phyloP scores from a whole-genome alignment of 495 filamentous ascomycete genomes.

The Penicillium turbatum region DNA sequence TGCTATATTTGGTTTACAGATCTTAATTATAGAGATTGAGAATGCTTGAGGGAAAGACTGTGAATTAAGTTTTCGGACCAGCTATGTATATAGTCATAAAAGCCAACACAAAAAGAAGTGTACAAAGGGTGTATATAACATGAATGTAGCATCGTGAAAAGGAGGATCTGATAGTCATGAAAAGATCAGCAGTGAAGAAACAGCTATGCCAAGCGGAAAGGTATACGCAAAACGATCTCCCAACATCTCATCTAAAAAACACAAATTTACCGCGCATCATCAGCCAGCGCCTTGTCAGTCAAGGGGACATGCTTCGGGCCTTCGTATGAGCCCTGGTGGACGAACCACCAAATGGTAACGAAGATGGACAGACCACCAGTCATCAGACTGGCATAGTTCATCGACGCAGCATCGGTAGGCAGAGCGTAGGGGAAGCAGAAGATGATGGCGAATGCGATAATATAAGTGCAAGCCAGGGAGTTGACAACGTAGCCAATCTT shows the following conservation, averaged over 20 bases:
- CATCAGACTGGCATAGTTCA: conserved; percentile 72
- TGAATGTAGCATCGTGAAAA: conserved; percentile 13
- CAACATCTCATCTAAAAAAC: not conserved
- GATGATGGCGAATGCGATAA: conserved; percentile 65
- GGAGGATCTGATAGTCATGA: conserved; percentile 6
- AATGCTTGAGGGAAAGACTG: not conserved
- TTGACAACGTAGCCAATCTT: conserved; percentile 58
- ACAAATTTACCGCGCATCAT: conserved; percentile 24
- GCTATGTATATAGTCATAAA: conserved; percentile 5
- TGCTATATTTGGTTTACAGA: no score
- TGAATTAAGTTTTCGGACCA: conserved; percentile 7
- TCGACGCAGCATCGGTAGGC: conserved; percentile 51
- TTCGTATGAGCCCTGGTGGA: conserved; percentile 33
- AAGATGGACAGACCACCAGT: conserved; percentile 54
- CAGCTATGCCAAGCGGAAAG: conserved; percentile 7
- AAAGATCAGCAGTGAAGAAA: conserved; percentile 13
- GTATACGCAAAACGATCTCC: conserved; percentile 12
- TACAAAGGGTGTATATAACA: conserved; percentile 13
- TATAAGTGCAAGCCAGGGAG: conserved; percentile 55
- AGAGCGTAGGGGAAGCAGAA: conserved; percentile 72
- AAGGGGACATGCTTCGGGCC: conserved; percentile 37
- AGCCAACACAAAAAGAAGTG: conserved; percentile 13
- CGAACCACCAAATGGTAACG: conserved; percentile 39
- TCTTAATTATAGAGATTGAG: no score
- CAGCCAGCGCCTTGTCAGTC: conserved; percentile 31